These are phyloP conservation scores for Globisporangium solare DNA, from an alignment of 352 stramenopile species.

Conservation along the genomic window DNA sequence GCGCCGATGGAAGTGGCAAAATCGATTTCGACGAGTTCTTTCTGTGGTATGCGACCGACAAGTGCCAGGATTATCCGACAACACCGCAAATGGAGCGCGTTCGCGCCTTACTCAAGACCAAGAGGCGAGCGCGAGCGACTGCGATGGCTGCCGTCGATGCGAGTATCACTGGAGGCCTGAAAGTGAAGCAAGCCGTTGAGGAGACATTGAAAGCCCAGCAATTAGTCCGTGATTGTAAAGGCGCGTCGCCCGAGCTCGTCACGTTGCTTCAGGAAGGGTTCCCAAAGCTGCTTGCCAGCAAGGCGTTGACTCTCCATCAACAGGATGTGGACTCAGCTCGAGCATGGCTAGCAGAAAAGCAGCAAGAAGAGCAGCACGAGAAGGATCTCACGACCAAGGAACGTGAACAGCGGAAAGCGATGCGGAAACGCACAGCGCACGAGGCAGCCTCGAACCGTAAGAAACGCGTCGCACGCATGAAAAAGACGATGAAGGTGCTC, in stretches of 20 bases:
- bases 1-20: conserved; percentile 31
- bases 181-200: conserved; percentile 21
- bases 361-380: conserved; percentile 20
- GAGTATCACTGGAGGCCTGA: conserved; percentile 9
- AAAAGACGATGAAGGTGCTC: conserved; percentile 20
- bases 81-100: conserved; percentile 30
- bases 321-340: conserved; percentile 27
- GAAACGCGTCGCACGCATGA: conserved; percentile 15
- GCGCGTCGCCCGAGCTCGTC: conserved; percentile 28
- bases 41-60: conserved; percentile 40
- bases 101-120: conserved; percentile 25
- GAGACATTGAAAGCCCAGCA: conserved; percentile 21
- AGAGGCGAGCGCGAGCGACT: conserved; percentile 21
- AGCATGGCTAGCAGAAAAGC: conserved; percentile 24
- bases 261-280: conserved; percentile 32
- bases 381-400: conserved; percentile 1
- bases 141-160: conserved; percentile 16
- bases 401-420: conserved; percentile 10
- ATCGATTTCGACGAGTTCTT: conserved; percentile 54
- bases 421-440: conserved; percentile 9
- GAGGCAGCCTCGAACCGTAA: conserved; percentile 17
- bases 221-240: conserved; percentile 25
- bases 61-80: conserved; percentile 38
- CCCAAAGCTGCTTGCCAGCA: conserved; percentile 28
- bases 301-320: conserved; percentile 31